phyloP scores from a whole-genome alignment of 2,329 filamentous ascomycete species.

The Cercospora nicotianae region DNA sequence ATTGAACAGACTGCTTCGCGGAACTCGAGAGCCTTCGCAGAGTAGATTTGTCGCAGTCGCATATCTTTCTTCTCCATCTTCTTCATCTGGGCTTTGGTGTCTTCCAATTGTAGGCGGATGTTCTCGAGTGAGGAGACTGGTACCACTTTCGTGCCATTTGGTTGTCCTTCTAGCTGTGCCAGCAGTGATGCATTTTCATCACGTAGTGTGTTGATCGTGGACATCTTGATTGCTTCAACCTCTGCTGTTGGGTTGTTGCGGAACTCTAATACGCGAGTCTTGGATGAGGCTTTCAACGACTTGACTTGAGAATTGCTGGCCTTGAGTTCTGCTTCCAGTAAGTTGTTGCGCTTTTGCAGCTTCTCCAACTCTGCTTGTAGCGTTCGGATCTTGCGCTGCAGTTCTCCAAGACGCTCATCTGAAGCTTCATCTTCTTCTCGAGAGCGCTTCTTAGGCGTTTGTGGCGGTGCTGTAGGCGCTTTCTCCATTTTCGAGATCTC shows the following conservation, averaged over 20 bases:
- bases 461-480: constrained; percentile 61
- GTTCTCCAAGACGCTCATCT: constrained; percentile 73
- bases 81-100: constrained; percentile 52
- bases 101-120: constrained; percentile 71
- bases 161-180: constrained; percentile 60
- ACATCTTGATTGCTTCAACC: constrained; percentile 77
- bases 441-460: constrained; percentile 45
- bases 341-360: constrained; percentile 66
- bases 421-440: constrained; percentile 53
- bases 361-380: constrained; percentile 75
- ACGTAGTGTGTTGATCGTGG: constrained; percentile 73
- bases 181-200: constrained; percentile 77
- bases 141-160: constrained; percentile 60
- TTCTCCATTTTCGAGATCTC: constrained; percentile 69
- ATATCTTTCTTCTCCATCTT: constrained; percentile 76
- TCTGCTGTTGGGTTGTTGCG: constrained; percentile 90
- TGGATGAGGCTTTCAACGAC: constrained; percentile 64
- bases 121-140: constrained; percentile 75
- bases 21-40: constrained; percentile 87
- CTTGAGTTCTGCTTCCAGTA: constrained; percentile 74
- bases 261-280: constrained; percentile 80
- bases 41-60: constrained; percentile 90
- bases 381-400: constrained; percentile 83
- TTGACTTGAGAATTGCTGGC: constrained; percentile 72
- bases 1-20: constrained; percentile 90